Evolutionary conservation across 371 early-diverging fungal genomes (phyloP), one percentile per base, ranked within the genome.

Genomic region (Fennellomyces sp.): DNA sequence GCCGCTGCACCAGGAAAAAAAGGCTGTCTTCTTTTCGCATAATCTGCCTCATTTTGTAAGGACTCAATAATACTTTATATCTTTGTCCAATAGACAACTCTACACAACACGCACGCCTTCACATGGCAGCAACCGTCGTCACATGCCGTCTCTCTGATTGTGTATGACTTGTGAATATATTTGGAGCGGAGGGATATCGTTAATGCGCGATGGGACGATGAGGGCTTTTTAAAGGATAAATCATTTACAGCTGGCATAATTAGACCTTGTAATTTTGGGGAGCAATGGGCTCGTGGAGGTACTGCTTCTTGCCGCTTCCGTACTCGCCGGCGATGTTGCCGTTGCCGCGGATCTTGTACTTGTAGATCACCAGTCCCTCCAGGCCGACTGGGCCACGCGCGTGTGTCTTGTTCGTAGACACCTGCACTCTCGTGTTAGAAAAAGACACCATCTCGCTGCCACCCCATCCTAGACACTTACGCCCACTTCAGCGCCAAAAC

Each of bases 381-480:
- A 98, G 75, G 0, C 97, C 98, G 11, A 97, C 98, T 5, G 98
- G 98, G 1, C 98, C 98, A 59, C 98, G 87, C 10, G 97, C 97
- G 72, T 98, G 98, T 0, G 96, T 97, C 82, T 97, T 97, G 86
- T 96, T 98, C 35, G 98, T 98, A 62, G 92, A 92, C 11, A 92
- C 87, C 83, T 74, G n/a, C n/a, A n/a, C n/a, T n/a, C n/a, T n/a
- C n/a, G n/a, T n/a, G n/a, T n/a, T n/a, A n/a, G n/a, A 45, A 6
- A 45, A 45, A 45, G 5, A 45, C 23, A 29, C 19, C 0, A 58
- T 17, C 39, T 53, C 28, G 53, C 17, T 41, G 8, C 19, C 5
- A 2, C 15, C 3, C 23, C 10, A 27, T 13, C 15, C 5, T 17
- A n/a, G n/a, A 11, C 17, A 63, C 73, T 69, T 65, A 91, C 95